Evolutionary conservation across 1,284 basidiomycete species (phyloP).

Genomic region (Ceratobasidium sp.): DNA sequence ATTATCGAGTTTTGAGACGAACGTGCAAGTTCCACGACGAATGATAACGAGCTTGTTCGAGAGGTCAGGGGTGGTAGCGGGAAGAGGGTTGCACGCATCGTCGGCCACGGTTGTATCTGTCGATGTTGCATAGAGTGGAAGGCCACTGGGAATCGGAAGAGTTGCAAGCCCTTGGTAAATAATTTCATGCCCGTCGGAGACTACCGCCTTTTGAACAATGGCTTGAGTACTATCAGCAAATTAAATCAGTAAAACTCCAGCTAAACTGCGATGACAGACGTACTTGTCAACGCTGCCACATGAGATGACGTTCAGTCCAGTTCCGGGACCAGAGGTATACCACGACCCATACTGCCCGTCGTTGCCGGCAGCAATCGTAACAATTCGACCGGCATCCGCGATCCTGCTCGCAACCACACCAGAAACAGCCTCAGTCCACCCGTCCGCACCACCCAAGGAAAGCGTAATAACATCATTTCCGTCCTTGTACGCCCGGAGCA

Average conservation of each 20-base stretch:
- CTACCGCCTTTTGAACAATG: constrained; percentile 28
- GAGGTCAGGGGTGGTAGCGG: constrained; percentile 67
- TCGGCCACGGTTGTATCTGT: constrained; percentile 53
- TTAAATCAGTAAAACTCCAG: constrained; percentile 15
- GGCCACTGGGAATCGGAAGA: constrained; percentile 43
- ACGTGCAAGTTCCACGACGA: constrained; percentile 66
- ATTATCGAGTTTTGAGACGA: constrained; percentile 66
- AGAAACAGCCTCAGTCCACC: constrained; percentile 56
- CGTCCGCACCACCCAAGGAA: constrained; percentile 57
- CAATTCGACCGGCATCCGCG: constrained; percentile 55
- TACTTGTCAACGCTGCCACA: constrained; percentile 47
- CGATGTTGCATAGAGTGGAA: constrained; percentile 53
- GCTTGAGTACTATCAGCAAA: neutral
- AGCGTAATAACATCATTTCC: constrained; percentile 62
- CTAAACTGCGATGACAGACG: neutral
- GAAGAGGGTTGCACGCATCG: constrained; percentile 70
- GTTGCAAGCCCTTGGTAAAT: constrained; percentile 50
- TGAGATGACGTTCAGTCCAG: constrained; percentile 45
- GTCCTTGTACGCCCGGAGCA: constrained; percentile 53
- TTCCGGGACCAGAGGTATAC: constrained; percentile 35
- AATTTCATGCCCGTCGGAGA: constrained; percentile 38
- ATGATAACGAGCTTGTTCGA: constrained; percentile 63
- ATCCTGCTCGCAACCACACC: constrained; percentile 57
- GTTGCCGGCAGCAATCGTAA: constrained; percentile 50
- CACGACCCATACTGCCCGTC: constrained; percentile 48